These are phyloP conservation scores for Pseudogymnoascus sp. DNA, from an alignment of 2,329 filamentous ascomycete species.

Conservation along the genomic window DNA sequence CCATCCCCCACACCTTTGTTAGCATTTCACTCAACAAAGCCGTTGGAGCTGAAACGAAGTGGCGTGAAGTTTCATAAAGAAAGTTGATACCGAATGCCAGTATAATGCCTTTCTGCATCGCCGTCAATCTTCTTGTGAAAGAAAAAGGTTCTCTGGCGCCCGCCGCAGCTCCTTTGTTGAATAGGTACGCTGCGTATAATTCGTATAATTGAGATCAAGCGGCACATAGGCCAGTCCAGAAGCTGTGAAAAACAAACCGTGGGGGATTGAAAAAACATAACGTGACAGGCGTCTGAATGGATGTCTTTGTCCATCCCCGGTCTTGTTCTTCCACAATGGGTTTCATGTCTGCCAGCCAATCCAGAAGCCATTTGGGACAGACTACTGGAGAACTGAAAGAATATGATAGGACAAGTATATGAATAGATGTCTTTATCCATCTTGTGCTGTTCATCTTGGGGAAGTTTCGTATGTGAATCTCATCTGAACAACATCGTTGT, in stretches of 20 bases:
- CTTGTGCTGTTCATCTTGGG: background rate
- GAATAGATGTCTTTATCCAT: conserved; percentile 6
- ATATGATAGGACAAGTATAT: background rate
- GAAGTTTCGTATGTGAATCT: conserved; percentile 6
- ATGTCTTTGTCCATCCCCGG: background rate
- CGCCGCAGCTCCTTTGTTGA: too few relatives aligned
- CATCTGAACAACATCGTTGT: conserved; percentile 4
- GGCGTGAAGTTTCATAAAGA: background rate
- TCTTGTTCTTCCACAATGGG: background rate
- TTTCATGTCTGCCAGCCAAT: background rate
- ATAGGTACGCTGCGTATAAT: too few relatives aligned
- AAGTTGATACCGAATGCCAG: background rate
- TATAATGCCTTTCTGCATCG: background rate
- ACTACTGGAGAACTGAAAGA: background rate
- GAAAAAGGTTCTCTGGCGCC: too few relatives aligned
- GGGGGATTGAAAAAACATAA: background rate
- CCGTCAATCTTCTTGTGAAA: too few relatives aligned
- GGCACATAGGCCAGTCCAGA: background rate
- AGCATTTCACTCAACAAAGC: background rate
- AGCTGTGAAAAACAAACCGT: background rate
- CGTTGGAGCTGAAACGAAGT: background rate
- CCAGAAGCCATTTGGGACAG: background rate
- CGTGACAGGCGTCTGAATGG: too few relatives aligned
- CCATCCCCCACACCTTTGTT: background rate
- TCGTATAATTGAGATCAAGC: background rate